Evolutionary conservation across 345 rosid genomes (phyloP).

Genomic region (Jatropha curcas): DNA sequence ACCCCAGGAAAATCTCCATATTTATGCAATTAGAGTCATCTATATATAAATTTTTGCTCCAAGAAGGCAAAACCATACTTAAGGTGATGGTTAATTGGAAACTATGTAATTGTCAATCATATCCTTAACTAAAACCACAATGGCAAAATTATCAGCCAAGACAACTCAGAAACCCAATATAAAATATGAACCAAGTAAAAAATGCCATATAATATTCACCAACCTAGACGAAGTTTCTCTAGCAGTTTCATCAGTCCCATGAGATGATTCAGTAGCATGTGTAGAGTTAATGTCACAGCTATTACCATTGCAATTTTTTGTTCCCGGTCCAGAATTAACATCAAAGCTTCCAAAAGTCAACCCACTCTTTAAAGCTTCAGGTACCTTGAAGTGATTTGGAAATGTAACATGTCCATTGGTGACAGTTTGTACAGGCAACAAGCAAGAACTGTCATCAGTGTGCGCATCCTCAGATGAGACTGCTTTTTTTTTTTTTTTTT

Average conservation of each 20-base stretch:
- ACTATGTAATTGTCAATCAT: neutral
- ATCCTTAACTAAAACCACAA: neutral
- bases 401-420: constrained; percentile 66
- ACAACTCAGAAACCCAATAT: neutral
- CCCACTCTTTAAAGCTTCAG: constrained; percentile 66
- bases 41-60: neutral
- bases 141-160: neutral
- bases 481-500: too few species aligned
- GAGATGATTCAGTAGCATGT: constrained; percentile 37
- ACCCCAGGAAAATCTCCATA: neutral
- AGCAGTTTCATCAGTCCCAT: constrained; percentile 39
- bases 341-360: constrained; percentile 89
- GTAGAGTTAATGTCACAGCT: constrained; percentile 38
- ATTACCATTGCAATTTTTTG: constrained; percentile 29
- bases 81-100: neutral
- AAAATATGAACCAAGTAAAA: neutral
- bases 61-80: too few species aligned
- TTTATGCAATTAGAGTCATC: neutral
- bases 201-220: constrained; percentile 28
- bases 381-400: constrained; percentile 71
- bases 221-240: constrained; percentile 60
- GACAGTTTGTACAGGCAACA: constrained; percentile 34
- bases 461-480: constrained; percentile 36
- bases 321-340: constrained; percentile 39
- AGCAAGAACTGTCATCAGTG: constrained; percentile 34